Base-by-base conservation (phyloP, 371 early-diverging fungal genomes). In the Mortierella sp. region DNA sequence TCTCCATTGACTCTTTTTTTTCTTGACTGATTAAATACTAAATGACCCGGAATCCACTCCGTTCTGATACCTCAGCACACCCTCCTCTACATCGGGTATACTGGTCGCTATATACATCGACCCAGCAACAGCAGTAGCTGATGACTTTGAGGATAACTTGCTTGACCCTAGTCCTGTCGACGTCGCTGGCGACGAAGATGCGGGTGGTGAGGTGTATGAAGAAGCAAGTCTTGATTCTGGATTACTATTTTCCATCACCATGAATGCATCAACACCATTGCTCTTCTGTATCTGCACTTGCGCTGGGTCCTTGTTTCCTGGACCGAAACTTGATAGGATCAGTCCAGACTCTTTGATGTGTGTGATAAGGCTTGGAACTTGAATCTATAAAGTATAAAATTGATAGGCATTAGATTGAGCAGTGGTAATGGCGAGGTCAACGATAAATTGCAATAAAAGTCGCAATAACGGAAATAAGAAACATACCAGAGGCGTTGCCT, bases 301-400 rank as follows among this genome's bases (percentile, higher is more conserved):
- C 15, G 77, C 77, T 19, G 86, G 73, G 61, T 91, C 88, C 32
- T 85, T 77, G 79, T 97, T 97, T 22, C 87, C 87, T 15, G 82
- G 70, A 1, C 98, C 98, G 84, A 94, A 95, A 19, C 97, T 95
- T 0, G 94, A 92, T 60, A 97, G 83, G 43, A 98, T 88, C 45
- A 98, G 75, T 0, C 98, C 98, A 52, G 92, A 92, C 78, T 96
- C 94, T 74, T 98, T 98, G 69, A 97, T 92, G 32, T 93, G 92
- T 36, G 90, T 89, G 74, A 97, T 94, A 58, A 98, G 79, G 13
- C 90, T 87, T 1, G 98, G 98, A 6, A 96, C 96, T 80, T 94
- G 93, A 38, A 96, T 91, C 92, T 91, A 84, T 32, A 83, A 69
- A 38, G 94, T 97, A 84, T 97, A 97, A 50, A 21, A 97, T 94